Evolutionary conservation across 1,284 basidiomycete species (phyloP), one percentile per base, ranked within the genome.

Genomic region (Ceratobasidium sp.): DNA sequence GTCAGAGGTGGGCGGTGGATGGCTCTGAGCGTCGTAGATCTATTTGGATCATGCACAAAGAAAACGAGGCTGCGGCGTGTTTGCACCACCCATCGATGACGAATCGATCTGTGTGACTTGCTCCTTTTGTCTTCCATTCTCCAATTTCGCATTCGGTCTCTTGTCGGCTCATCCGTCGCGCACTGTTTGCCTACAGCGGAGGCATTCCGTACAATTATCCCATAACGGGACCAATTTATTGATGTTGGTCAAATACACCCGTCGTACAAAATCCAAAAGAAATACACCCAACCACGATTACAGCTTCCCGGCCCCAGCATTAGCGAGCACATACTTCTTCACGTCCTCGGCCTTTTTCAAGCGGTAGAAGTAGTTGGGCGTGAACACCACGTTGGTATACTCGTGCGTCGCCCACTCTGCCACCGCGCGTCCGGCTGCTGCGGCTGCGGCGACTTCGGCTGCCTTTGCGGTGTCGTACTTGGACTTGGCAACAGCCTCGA

Each of bases 401-500:
- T 50, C 32, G 28, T 62, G 52, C 18, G 70, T 72, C 26, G 70
- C 70, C 70, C 70, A 72, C 21, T 62, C 70, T 14, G 70, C 70
- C 23, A 72, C 70, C 3, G 70, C 55, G 23, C 70, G 70, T 21
- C 70, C 70, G n/a, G 70, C 70, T 43, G 70, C 70, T 3, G 70
- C 70, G 52, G 70, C 70, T 5, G 70, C 70, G n/a, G 70, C 47
- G 43, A 72, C 49, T 28, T 72, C 70, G 38, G 70, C 70, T 7
- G 70, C 70, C 54, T 72, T 72, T 2, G 70, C 70, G 26, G 59
- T 63, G 41, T 72, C 70, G 52, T 72, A 72, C 18, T 72, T 72
- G 35, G 58, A 54, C 55, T 72, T 72, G 41, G 70, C 70, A 1
- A 72, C 70, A n/a, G 70, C 70, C 52, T 72, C 70, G 70, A 72